Evolutionary conservation across 495 filamentous ascomycete genomes (phyloP).

Genomic region (Amniculicola lignicola): DNA sequence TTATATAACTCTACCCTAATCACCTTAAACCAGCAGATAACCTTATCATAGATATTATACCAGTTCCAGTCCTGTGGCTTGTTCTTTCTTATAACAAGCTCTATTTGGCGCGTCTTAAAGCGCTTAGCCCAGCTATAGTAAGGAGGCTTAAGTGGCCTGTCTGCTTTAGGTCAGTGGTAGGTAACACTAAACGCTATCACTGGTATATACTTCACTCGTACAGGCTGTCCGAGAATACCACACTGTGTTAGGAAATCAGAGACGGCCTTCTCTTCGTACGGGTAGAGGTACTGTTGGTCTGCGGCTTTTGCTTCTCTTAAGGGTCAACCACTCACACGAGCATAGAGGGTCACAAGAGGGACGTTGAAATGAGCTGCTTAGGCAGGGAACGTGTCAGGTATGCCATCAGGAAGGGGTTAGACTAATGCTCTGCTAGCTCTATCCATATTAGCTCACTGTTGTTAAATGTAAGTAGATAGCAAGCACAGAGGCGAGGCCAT

Average conservation of each 20-base stretch:
- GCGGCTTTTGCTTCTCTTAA: conserved; percentile 9
- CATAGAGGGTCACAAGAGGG: neutral
- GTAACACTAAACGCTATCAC: conserved; percentile 17
- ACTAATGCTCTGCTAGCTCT: neutral
- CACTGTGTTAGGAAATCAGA: conserved; percentile 8
- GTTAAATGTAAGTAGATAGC: neutral
- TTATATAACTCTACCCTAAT: too few species aligned
- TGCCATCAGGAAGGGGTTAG: neutral
- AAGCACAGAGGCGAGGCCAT: neutral
- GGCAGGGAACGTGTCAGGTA: neutral
- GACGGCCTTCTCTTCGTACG: conserved; percentile 21
- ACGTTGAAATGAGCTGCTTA: neutral
- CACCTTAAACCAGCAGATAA: too few species aligned
- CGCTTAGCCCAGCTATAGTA: too few species aligned
- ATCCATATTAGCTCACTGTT: conserved; percentile 4
- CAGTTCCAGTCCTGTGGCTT: too few species aligned
- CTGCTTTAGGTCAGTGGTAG: conserved; percentile 1
- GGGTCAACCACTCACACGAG: neutral
- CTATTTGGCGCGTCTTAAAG: too few species aligned
- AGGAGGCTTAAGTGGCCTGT: too few species aligned
- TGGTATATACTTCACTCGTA: conserved; percentile 23
- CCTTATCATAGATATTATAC: too few species aligned
- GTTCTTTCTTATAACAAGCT: too few species aligned
- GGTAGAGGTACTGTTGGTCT: conserved; percentile 18
- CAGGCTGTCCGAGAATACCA: conserved; percentile 7